These are phyloP conservation scores for Sphagnurus paluster DNA, from an alignment of 1,284 basidiomycete species.

Conservation along the genomic window DNA sequence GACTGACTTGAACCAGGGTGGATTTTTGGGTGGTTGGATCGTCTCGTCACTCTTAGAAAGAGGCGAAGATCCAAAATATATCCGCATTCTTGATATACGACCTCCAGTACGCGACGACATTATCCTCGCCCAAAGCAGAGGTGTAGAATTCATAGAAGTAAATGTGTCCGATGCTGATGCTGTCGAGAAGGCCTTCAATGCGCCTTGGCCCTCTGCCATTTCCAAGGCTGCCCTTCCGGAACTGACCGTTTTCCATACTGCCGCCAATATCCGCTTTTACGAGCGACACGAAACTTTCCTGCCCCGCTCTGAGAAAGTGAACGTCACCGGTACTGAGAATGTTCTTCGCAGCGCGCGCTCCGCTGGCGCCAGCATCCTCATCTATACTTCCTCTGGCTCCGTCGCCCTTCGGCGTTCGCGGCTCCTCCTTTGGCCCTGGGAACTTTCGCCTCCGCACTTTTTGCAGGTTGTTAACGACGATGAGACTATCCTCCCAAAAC, in stretches of 20 bases:
- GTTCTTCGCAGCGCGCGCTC: conserved; percentile 47
- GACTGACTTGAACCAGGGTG: conserved; percentile 42
- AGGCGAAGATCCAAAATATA: conserved; percentile 64
- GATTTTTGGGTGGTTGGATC: conserved; percentile 77
- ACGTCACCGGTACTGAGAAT: conserved; percentile 65
- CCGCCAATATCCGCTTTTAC: conserved; percentile 74
- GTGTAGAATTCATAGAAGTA: conserved; percentile 56
- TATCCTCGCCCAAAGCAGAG: conserved; percentile 42
- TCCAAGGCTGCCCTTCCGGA: conserved; percentile 29
- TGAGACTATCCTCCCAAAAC: conserved; percentile 42
- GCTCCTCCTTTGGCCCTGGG: conserved; percentile 73
- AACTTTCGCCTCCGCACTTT: conserved; percentile 51
- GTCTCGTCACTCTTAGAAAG: conserved; percentile 63
- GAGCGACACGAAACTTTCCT: conserved; percentile 56
- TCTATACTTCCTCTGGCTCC: conserved; percentile 67
- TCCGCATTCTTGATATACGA: conserved; percentile 68
- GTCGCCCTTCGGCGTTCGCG: conserved; percentile 52
- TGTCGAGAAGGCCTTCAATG: conserved; percentile 60
- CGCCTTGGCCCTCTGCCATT: conserved; percentile 51
- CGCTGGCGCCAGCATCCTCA: conserved; percentile 48
- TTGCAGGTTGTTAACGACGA: conserved; percentile 62
- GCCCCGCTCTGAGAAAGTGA: conserved; percentile 55
- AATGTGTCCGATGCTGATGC: conserved; percentile 56
- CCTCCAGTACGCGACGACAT: conserved; percentile 56
- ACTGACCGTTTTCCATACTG: conserved; percentile 71